phyloP scores from a whole-genome alignment of 768 basidiomycete genomes.

The Austroboletus eburneus region DNA sequence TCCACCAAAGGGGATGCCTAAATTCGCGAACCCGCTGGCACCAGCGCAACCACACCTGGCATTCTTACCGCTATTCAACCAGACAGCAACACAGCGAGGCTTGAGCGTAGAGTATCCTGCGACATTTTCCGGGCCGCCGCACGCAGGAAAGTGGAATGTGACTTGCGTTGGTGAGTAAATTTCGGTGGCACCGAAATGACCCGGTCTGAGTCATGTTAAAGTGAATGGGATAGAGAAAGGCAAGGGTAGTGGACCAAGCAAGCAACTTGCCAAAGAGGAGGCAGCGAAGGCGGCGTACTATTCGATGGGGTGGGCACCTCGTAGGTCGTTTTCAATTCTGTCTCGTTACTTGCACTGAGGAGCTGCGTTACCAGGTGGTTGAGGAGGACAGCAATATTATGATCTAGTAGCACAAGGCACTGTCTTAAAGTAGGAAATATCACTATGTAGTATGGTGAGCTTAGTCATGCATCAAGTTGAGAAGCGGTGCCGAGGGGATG shows the following conservation, averaged over 20 bases:
- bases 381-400: neutral
- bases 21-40: constrained; percentile 50
- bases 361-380: constrained; percentile 14
- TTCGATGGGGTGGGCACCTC: constrained; percentile 69
- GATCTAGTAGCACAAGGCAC: neutral
- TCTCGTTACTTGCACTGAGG: neutral
- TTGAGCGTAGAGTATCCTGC: constrained; percentile 59
- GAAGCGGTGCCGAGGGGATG: constrained; percentile 19
- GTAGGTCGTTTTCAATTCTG: constrained; percentile 22
- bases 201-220: constrained; percentile 23
- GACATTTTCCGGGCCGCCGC: constrained; percentile 58
- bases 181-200: neutral
- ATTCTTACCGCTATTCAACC: constrained; percentile 71
- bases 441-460: constrained; percentile 7
- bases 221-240: constrained; percentile 72
- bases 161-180: constrained; percentile 59
- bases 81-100: constrained; percentile 63
- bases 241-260: constrained; percentile 58
- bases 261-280: constrained; percentile 75
- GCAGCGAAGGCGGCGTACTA: constrained; percentile 69
- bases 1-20: constrained; percentile 30
- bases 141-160: constrained; percentile 64
- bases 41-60: constrained; percentile 62
- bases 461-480: constrained; percentile 20
- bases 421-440: constrained; percentile 19